Base-by-base conservation (phyloP, 352 stramenopile species). In the Globisporangium viniferum region DNA sequence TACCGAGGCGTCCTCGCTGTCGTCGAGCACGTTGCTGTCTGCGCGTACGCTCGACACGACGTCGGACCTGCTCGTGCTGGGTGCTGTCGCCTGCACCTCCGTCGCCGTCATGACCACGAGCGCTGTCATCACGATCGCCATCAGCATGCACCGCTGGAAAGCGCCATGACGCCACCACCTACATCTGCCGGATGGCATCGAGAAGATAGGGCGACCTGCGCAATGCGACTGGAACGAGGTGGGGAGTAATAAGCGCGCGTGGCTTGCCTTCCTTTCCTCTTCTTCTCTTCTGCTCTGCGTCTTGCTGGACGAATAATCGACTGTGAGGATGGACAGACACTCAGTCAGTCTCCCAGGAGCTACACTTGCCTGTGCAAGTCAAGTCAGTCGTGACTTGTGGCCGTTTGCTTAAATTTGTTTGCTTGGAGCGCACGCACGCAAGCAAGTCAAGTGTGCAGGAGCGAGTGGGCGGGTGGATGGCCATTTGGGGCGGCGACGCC, bases 21-120 rank as follows among this genome's bases (percentile, higher is more conserved):
- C 59, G 59, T 65, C 59, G 29, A 29, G 27, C 53, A 60, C 48
- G 36, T 60, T 55, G 53, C 20, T 49, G 18, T 68, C 44, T 20
- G 64, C 44, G 20, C 57, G 58, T 41, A 70, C 65, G 14, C 8
- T 65, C 6, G 57, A 64, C 12, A 46, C 57, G 33, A 70, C 36
- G 46, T 59, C 58, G 27, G 31, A 41, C 18, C 3, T 61, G 35
- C 22, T 46, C 56, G 44, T 64, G 9, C n/a, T 64, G n/a, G 39
- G 33, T 31, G 53, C 62, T n/a, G 36, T 48, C 33, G 36, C 62
- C 2, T 61, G 46, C 3, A 33, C 14, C 12, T 35, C 53, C 51
- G 27, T 60, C 31, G 49, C 31, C 18, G 41, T 5, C 35, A 48
- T 53, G 22, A 67, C 2, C 62, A 39, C 29, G 8, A 71, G 18